A percentile compares a stretch with the other conserved stretches of the same genome.
phyloP scores from a whole-genome alignment of 163 green algal species.

The Botryococcus braunii region DNA sequence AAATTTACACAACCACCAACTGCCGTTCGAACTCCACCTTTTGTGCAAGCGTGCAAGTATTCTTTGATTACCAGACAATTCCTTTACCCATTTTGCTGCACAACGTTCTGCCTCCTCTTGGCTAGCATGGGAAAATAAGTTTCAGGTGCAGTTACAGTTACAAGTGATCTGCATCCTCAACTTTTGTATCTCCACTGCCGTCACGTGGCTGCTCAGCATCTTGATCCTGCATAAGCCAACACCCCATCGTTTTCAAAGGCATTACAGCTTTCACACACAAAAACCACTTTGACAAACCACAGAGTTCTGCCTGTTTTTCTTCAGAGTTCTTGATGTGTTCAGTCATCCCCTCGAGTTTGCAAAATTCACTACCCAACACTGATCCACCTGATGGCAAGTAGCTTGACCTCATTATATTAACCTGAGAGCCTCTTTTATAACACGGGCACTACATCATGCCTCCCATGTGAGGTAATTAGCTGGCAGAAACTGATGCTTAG shows the following conservation, averaged over 20 bases:
- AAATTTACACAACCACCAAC: too few relatives aligned
- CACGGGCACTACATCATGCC: too few relatives aligned
- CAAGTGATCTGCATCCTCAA: conserved; percentile 21
- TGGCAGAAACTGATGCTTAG: too few relatives aligned
- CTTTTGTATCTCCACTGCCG: conserved; percentile 16
- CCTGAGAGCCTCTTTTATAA: too few relatives aligned
- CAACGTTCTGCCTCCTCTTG: not conserved
- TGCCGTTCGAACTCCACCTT: not conserved
- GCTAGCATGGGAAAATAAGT: not conserved
- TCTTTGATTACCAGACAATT: not conserved
- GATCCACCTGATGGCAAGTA: not conserved
- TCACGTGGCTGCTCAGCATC: conserved; percentile 27
- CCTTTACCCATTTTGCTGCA: not conserved
- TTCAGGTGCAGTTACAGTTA: not conserved
- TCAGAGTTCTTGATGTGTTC: not conserved
- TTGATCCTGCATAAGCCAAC: conserved; percentile 16
- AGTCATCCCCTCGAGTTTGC: not conserved
- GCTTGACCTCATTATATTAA: not conserved
- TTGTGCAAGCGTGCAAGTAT: not conserved
- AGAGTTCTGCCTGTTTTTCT: not conserved
- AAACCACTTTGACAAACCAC: not conserved
- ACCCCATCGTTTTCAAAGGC: not conserved
- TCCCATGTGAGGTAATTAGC: too few relatives aligned
- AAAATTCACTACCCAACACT: not conserved
- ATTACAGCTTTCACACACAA: not conserved